Evolutionary conservation across 345 rosid species (phyloP).

Genomic region (Reutealis trisperma): DNA sequence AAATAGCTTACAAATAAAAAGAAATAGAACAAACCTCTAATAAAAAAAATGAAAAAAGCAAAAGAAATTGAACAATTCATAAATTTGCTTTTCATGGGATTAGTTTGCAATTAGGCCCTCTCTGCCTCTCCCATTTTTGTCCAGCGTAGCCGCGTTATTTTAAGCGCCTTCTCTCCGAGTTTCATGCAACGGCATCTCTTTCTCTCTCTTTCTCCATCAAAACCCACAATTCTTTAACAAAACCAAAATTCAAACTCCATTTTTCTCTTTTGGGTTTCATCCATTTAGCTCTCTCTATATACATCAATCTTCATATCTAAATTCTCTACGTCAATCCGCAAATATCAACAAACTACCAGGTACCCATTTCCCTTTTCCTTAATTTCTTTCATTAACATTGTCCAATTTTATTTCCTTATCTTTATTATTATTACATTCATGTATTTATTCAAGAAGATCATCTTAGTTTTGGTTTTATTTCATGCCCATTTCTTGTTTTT

Average conservation of each 20-base stretch:
- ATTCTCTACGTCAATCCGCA: not conserved
- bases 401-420: not conserved
- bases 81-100: not conserved
- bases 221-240: not conserved
- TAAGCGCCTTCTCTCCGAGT: slow-evolving; percentile 22
- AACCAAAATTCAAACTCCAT: slow-evolving; percentile 16
- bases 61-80: not conserved
- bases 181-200: slow-evolving; percentile 31
- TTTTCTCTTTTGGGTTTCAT: slow-evolving; percentile 19
- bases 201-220: slow-evolving; percentile 17
- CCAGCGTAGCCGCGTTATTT: slow-evolving; percentile 35
- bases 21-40: too few species aligned
- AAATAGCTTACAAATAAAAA: too few species aligned
- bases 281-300: not conserved
- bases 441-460: not conserved
- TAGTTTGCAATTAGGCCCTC: slow-evolving; percentile 20
- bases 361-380: slow-evolving; percentile 20
- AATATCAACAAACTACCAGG: slow-evolving; percentile 26
- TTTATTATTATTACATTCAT: not conserved
- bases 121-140: not conserved
- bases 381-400: not conserved
- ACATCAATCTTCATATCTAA: not conserved
- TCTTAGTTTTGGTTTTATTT: not conserved
- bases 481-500: not conserved
- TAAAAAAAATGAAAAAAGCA: not conserved